phyloP scores from a whole-genome alignment of 2,329 filamentous ascomycete species.

The Escovopsis sp. region DNA sequence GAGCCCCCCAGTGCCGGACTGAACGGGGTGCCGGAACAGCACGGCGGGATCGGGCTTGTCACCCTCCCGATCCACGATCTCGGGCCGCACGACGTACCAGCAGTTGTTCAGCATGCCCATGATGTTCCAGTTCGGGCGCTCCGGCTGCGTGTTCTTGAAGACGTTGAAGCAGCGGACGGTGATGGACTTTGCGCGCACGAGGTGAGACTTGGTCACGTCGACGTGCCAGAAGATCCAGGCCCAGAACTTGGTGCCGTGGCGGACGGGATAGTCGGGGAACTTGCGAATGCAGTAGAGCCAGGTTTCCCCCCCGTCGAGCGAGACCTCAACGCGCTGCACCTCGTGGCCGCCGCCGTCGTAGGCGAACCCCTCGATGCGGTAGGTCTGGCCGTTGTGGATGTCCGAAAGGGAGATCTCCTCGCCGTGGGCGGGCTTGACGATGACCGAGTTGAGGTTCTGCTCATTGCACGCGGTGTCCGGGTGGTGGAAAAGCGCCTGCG shows the following conservation, averaged over 20 bases:
- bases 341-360: slow-evolving; percentile 79
- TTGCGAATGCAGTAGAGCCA: not conserved
- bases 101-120: slow-evolving; percentile 97
- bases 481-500: slow-evolving; percentile 28
- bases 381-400: slow-evolving; percentile 31
- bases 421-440: slow-evolving; percentile 65
- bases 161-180: slow-evolving; percentile 85
- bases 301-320: slow-evolving; percentile 59
- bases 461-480: slow-evolving; percentile 78
- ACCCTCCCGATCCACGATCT: slow-evolving; percentile 58
- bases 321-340: slow-evolving; percentile 70
- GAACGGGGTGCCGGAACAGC: slow-evolving; percentile 73
- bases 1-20: slow-evolving; percentile 42
- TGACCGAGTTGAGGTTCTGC: slow-evolving; percentile 73
- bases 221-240: slow-evolving; percentile 81
- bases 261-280: slow-evolving; percentile 48
- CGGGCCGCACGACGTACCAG: slow-evolving; percentile 57
- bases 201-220: slow-evolving; percentile 45
- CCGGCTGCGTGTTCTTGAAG: slow-evolving; percentile 68
- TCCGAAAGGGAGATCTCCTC: slow-evolving; percentile 42
- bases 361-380: slow-evolving; percentile 65
- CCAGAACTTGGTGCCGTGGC: slow-evolving; percentile 67
- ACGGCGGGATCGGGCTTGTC: slow-evolving; percentile 87
- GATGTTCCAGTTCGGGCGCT: slow-evolving; percentile 94
- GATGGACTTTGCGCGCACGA: slow-evolving; percentile 54